Evolutionary conservation across 306 rosid genomes (phyloP).

Genomic region (Parietaria judaica): DNA sequence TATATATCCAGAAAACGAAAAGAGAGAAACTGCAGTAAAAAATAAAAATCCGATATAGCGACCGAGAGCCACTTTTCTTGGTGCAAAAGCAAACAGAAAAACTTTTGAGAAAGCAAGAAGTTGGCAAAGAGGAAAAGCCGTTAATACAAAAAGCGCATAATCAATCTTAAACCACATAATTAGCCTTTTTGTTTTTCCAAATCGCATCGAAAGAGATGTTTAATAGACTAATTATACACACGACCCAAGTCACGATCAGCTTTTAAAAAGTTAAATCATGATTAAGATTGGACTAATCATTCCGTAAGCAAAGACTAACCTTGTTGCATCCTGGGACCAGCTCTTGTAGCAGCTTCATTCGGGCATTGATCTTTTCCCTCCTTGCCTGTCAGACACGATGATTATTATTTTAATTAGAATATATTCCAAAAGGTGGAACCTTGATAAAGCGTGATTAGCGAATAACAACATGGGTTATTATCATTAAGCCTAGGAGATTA

Average conservation of each 20-base stretch:
- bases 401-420: not conserved
- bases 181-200: slow-evolving; percentile 34
- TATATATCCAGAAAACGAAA: slow-evolving; percentile 6
- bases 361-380: slow-evolving; percentile 98
- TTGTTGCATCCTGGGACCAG: slow-evolving; percentile 98
- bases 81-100: slow-evolving; percentile 47
- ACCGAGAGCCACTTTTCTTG: slow-evolving; percentile 34
- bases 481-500: slow-evolving; percentile 30
- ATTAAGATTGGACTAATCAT: slow-evolving; percentile 22
- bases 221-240: slow-evolving; percentile 14
- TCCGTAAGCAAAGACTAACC: slow-evolving; percentile 38
- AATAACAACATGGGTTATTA: slow-evolving; percentile 11
- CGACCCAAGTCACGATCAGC: slow-evolving; percentile 29
- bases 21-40: slow-evolving; percentile 11
- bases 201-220: slow-evolving; percentile 24
- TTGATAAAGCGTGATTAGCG: slow-evolving; percentile 10
- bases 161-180: slow-evolving; percentile 26
- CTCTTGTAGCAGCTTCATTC: slow-evolving; percentile 93
- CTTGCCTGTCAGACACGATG: slow-evolving; percentile 51
- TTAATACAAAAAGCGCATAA: slow-evolving; percentile 24
- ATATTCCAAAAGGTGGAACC: not conserved
- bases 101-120: slow-evolving; percentile 23
- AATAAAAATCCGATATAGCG: slow-evolving; percentile 32
- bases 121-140: slow-evolving; percentile 31
- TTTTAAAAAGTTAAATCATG: slow-evolving; percentile 7